Percentiles rank a stretch among this genome's conserved stretches.
These are phyloP conservation scores for Syzygium grande DNA, from an alignment of 345 rosid genomes.

Conservation along the genomic window DNA sequence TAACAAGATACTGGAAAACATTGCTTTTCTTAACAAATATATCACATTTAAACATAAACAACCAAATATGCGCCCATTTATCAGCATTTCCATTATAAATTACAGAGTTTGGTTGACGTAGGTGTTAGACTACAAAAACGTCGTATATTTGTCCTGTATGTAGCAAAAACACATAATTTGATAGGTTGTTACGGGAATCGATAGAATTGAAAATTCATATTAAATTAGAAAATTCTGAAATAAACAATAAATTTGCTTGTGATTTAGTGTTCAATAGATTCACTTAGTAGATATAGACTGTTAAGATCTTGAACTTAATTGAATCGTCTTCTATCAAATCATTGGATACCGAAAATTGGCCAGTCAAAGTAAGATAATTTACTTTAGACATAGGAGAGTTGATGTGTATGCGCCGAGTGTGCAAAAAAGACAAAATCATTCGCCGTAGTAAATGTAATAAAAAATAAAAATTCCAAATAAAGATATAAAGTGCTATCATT, in stretches of 20 bases:
- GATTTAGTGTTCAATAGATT: neutral
- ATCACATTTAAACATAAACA: neutral
- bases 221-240: neutral
- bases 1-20: neutral
- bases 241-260: too few relatives aligned
- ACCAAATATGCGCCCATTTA: neutral
- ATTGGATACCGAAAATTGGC: neutral
- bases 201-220: neutral
- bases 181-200: neutral
- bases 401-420: neutral
- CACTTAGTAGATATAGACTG: neutral
- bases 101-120: neutral
- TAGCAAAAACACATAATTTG: neutral
- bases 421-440: neutral
- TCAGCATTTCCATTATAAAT: neutral
- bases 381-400: neutral
- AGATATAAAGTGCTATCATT: too few relatives aligned
- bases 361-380: neutral
- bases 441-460: neutral
- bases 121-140: neutral
- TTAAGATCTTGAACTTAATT: neutral
- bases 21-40: neutral
- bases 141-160: neutral
- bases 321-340: too few relatives aligned
- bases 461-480: too few relatives aligned